These are phyloP conservation scores for Fusarium sp. DNA, from an alignment of 2,329 filamentous ascomycete genomes.

Conservation along the genomic window DNA sequence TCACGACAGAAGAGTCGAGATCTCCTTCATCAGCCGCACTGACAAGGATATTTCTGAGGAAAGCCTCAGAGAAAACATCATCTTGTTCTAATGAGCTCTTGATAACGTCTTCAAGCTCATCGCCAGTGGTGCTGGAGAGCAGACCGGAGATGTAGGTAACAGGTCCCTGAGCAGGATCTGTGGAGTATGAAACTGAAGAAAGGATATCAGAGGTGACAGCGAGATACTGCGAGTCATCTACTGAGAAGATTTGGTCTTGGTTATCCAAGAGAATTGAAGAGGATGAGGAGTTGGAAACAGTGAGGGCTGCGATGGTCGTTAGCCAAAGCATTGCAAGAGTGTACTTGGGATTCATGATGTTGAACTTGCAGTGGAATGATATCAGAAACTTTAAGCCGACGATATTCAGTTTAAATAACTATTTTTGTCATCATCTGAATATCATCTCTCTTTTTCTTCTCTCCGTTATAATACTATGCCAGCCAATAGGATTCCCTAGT, in stretches of 20 bases:
- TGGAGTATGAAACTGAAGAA: background rate
- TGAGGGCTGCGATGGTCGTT: background rate
- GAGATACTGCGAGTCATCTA: background rate
- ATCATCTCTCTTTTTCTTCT: fast-evolving
- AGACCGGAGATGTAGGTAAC: background rate
- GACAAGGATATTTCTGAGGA: background rate
- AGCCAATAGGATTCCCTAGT: background rate
- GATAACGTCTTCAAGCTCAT: background rate
- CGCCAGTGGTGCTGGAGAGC: background rate
- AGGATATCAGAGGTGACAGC: background rate
- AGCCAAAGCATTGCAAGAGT: background rate
- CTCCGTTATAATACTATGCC: fast-evolving
- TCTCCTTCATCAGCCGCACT: background rate
- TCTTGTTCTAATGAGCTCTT: background rate
- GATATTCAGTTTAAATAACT: background rate
- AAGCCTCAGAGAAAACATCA: background rate
- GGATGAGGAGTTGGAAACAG: background rate
- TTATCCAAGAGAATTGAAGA: background rate
- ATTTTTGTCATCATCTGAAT: fast-evolving
- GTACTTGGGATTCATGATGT: background rate
- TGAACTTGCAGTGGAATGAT: too few relatives aligned
- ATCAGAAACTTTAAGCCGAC: fast-evolving
- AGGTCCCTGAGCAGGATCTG: background rate
- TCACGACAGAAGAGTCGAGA: background rate
- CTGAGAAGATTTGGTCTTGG: background rate